Percentiles rank a stretch among this genome's conserved stretches.
These are phyloP conservation scores for Microstegium vimineum DNA, from an alignment of 176 grass and related monocot genomes.

Conservation along the genomic window DNA sequence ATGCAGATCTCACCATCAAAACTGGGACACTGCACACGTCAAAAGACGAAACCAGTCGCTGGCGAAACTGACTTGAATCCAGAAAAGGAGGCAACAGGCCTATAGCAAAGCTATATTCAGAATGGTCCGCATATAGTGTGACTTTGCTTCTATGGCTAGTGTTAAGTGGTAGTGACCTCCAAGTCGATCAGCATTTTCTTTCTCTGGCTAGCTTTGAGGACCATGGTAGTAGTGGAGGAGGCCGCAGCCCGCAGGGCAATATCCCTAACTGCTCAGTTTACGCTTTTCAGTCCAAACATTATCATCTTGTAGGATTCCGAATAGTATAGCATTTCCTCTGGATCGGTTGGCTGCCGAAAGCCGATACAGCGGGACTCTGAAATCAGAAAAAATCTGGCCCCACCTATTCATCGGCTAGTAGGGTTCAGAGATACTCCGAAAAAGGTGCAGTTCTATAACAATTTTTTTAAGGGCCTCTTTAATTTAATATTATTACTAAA, in stretches of 20 bases:
- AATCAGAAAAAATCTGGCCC: background rate
- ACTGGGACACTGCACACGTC: background rate
- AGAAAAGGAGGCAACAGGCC: background rate
- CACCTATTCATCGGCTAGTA: background rate
- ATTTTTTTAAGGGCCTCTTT: no score
- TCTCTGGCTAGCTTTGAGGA: background rate
- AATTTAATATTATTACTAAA: no score
- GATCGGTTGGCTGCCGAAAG: background rate
- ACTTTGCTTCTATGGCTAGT: background rate
- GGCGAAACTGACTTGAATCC: background rate
- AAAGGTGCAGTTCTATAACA: no score
- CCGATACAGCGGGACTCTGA: background rate
- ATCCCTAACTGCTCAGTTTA: no score
- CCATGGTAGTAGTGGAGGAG: background rate
- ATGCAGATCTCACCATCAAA: background rate
- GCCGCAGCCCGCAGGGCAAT: background rate
- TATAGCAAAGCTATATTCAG: background rate
- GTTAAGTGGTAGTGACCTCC: background rate
- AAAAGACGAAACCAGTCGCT: background rate
- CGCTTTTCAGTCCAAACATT: no score
- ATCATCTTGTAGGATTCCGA: no score
- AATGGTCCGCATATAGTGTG: background rate
- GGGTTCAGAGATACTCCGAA: background rate
- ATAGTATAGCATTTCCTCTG: background rate
- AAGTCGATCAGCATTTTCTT: background rate